These are phyloP conservation scores for Leucoagaricus sp. DNA, from an alignment of 1,284 basidiomycete species.

Conservation along the genomic window DNA sequence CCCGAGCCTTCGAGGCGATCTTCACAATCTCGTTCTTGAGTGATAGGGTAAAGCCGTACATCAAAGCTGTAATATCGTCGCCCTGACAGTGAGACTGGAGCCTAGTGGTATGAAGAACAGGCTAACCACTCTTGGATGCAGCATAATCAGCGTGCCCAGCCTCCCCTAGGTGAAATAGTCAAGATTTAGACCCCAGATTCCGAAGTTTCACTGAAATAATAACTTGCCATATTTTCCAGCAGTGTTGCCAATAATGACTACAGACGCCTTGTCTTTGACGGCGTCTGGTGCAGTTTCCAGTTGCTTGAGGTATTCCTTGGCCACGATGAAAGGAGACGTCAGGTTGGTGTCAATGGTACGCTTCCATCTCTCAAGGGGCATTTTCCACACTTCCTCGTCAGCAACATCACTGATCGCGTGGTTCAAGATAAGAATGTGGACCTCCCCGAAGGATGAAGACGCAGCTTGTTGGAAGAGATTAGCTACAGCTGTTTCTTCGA, in stretches of 20 bases:
- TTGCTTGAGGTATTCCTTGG: slow-evolving; percentile 59
- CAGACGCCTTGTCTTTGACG: slow-evolving; percentile 52
- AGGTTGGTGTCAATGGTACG: slow-evolving; percentile 64
- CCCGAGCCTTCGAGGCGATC: slow-evolving; percentile 67
- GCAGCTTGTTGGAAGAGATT: slow-evolving; percentile 42
- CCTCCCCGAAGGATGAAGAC: slow-evolving; percentile 44
- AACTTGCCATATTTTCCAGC: slow-evolving; percentile 67
- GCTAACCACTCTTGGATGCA: slow-evolving; percentile 55
- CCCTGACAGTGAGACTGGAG: too few relatives aligned
- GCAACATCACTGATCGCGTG: slow-evolving; percentile 58
- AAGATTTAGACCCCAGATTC: not conserved
- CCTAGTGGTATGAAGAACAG: not conserved
- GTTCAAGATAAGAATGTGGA: slow-evolving; percentile 63
- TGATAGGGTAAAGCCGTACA: slow-evolving; percentile 70
- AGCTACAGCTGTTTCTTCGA: slow-evolving; percentile 51
- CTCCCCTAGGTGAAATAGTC: slow-evolving; percentile 37
- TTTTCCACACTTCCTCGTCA: slow-evolving; percentile 52
- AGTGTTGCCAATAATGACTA: slow-evolving; percentile 71
- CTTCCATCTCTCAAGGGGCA: slow-evolving; percentile 70
- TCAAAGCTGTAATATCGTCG: slow-evolving; percentile 49
- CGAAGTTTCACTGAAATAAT: not conserved
- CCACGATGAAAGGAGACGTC: slow-evolving; percentile 68
- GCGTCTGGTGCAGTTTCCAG: slow-evolving; percentile 43
- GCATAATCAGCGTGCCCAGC: slow-evolving; percentile 67
- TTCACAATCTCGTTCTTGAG: slow-evolving; percentile 82